A percentile compares a stretch with the other conserved stretches of the same genome.
Evolutionary conservation across 148 eudicot genomes (phyloP).

Genomic region (Vaccinium darrowii): DNA sequence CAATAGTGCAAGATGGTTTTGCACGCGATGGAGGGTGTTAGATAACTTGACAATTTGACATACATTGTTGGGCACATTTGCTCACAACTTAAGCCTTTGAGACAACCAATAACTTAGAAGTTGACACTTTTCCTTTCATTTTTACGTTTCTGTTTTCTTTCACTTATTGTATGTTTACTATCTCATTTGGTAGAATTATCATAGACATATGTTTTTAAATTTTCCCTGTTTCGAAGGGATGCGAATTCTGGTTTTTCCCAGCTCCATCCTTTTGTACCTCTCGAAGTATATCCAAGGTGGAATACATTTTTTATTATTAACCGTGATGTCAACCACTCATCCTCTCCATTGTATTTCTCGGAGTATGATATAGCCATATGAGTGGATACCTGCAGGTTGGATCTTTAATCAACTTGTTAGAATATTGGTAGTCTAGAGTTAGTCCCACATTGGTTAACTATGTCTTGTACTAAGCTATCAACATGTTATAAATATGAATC

Average conservation of each 20-base stretch:
- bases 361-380: background rate
- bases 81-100: too few species aligned
- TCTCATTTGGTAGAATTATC: background rate
- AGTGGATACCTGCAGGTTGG: background rate
- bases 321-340: background rate
- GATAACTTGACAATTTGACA: background rate
- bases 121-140: background rate
- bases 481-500: too few species aligned
- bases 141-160: background rate
- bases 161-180: background rate
- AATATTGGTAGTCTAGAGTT: too few species aligned
- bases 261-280: background rate
- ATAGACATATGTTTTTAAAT: background rate
- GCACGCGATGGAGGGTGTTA: background rate
- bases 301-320: background rate
- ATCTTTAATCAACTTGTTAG: background rate
- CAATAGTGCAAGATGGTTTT: background rate
- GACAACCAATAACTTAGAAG: background rate
- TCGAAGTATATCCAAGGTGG: background rate
- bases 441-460: too few species aligned
- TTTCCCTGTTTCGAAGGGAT: background rate
- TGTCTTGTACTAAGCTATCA: too few species aligned
- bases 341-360: background rate
- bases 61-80: too few species aligned
- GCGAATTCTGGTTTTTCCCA: background rate